These are phyloP conservation scores for Eucalyptus virginea DNA, from an alignment of 345 rosid genomes.

Conservation along the genomic window DNA sequence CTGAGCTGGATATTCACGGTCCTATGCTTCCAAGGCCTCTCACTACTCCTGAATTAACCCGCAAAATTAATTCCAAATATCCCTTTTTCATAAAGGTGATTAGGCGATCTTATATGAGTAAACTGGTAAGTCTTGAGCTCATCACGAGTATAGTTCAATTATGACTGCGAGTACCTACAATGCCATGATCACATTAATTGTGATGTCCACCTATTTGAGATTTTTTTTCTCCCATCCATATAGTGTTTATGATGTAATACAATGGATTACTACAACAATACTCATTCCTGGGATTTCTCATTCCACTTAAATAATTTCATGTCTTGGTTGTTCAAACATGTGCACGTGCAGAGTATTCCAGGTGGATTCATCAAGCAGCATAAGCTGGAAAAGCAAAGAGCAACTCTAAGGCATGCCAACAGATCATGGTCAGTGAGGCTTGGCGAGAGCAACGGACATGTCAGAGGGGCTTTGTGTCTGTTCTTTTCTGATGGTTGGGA, in stretches of 20 bases:
- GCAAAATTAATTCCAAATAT: not conserved
- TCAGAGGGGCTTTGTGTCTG: not conserved
- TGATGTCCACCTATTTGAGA: not conserved
- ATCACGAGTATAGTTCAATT: not conserved
- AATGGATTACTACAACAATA: not conserved
- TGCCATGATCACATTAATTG: not conserved
- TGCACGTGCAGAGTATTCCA: not conserved
- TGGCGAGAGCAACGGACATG: not conserved
- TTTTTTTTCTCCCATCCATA: not conserved
- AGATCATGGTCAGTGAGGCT: not conserved
- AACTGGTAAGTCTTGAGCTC: not conserved
- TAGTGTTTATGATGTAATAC: not conserved
- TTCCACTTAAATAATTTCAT: not conserved
- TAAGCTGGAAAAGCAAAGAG: not conserved
- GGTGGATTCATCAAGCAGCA: not conserved
- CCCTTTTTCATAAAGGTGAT: not conserved
- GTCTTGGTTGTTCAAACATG: not conserved
- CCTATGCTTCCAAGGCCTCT: not conserved
- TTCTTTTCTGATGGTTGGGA: not conserved
- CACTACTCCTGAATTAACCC: not conserved
- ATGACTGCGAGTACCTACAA: not conserved
- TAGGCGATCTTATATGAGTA: not conserved
- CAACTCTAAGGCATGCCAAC: not conserved
- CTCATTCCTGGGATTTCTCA: not conserved
- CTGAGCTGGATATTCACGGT: not conserved